phyloP scores from a whole-genome alignment of 495 filamentous ascomycete species.

The Opeltia flavorubescens region DNA sequence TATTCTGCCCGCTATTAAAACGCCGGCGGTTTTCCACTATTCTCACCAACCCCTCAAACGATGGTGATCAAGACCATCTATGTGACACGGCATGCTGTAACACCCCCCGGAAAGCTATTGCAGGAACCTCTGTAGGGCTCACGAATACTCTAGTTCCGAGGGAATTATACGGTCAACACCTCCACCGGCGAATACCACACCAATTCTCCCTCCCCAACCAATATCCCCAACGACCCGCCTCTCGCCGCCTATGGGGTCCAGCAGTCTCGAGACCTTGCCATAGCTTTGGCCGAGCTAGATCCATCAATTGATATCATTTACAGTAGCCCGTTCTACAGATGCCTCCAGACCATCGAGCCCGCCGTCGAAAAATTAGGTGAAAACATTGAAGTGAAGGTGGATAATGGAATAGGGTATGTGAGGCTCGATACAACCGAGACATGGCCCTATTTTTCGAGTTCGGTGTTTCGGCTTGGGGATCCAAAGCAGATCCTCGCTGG shows the following conservation, averaged over 20 bases:
- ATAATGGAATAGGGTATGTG: conserved; percentile 55
- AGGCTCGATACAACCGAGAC: neutral
- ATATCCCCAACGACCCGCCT: conserved; percentile 73
- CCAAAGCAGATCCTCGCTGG: too few species aligned
- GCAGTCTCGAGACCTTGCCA: conserved; percentile 68
- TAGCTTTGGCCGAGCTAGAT: conserved; percentile 41
- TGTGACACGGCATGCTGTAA: conserved; percentile 71
- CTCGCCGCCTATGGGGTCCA: conserved; percentile 72
- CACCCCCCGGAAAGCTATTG: conserved; percentile 17
- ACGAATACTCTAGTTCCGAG: conserved; percentile 53
- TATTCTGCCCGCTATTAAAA: neutral
- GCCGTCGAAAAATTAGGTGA: conserved; percentile 40
- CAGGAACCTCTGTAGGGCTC: neutral
- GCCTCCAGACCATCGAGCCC: conserved; percentile 63
- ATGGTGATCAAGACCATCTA: conserved; percentile 45
- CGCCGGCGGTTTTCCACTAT: too few species aligned
- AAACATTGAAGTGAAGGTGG: conserved; percentile 43
- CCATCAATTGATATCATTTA: conserved; percentile 67
- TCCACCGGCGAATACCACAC: conserved; percentile 56
- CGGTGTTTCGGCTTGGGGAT: too few species aligned
- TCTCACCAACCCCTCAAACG: neutral
- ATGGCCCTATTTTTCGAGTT: too few species aligned
- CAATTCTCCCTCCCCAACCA: conserved; percentile 60
- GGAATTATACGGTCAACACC: conserved; percentile 72
- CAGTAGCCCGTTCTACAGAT: conserved; percentile 80